Conservation (phyloP, 805 yeast species). For the Candida schatavii region DNA sequence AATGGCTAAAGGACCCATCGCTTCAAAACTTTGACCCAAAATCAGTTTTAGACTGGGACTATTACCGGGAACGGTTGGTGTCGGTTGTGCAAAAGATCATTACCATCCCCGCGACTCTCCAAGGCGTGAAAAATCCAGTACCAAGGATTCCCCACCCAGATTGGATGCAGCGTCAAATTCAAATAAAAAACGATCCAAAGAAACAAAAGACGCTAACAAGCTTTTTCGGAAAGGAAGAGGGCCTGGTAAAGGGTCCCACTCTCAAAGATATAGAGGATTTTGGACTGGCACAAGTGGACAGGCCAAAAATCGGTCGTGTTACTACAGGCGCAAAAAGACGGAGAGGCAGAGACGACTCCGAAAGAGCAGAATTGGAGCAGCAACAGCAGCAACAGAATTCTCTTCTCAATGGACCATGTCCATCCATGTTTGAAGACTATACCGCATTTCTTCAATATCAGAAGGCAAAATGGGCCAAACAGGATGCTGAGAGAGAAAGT, state of each 20-base stretch:
- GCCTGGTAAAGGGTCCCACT: constrained; percentile 29
- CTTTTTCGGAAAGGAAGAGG: constrained; percentile 52
- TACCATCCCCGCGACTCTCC: constrained; percentile 96
- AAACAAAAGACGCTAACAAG: constrained; percentile 66
- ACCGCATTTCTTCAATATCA: constrained; percentile 67
- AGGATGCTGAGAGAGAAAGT: constrained; percentile 67
- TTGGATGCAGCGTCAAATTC: constrained; percentile 75
- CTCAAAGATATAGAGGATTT: constrained; percentile 76
- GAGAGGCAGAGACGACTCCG: constrained; percentile 25
- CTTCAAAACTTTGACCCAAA: constrained; percentile 84
- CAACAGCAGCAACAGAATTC: constrained; percentile 51
- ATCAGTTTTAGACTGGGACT: constrained; percentile 87
- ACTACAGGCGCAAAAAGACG: constrained; percentile 45
- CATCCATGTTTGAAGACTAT: constrained; percentile 64
- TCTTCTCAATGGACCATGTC: constrained; percentile 52
- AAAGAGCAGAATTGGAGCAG: constrained; percentile 26
- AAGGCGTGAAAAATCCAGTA: constrained; percentile 84
- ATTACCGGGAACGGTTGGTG: constrained; percentile 85
- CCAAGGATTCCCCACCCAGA: constrained; percentile 93
- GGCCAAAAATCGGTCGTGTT: constrained; percentile 44
- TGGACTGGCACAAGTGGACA: constrained; percentile 36
- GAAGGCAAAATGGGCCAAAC: constrained; percentile 84
- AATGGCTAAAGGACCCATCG: constrained; percentile 83
- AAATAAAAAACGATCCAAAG: constrained; percentile 56
- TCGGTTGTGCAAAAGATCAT: constrained; percentile 93